Evolutionary conservation across 768 basidiomycete species (phyloP).

Genomic region (Leccinum sublutescens): DNA sequence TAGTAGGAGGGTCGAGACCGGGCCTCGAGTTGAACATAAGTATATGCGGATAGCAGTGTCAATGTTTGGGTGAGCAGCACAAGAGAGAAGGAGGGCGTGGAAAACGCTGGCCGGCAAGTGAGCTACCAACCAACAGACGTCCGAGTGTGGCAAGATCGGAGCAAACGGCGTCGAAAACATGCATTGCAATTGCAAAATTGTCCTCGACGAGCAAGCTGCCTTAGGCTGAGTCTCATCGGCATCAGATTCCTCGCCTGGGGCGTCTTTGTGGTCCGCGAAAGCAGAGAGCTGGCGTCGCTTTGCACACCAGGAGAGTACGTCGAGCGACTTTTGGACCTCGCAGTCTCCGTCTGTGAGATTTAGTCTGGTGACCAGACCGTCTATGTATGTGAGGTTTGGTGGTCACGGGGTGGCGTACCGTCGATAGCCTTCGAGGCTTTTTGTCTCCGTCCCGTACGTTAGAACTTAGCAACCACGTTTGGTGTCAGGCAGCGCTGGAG

Average conservation of each 20-base stretch:
- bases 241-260: constrained; percentile 14
- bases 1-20: constrained; percentile 31
- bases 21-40: constrained; percentile 50
- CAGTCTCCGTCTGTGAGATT: constrained; percentile 65
- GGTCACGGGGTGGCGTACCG: too few species aligned
- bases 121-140: constrained; percentile 3
- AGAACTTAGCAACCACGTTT: constrained; percentile 32
- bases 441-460: too few species aligned
- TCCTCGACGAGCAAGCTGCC: too few species aligned
- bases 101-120: constrained; percentile 43
- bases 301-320: constrained; percentile 41
- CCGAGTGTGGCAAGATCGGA: constrained; percentile 10
- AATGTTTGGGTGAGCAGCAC: constrained; percentile 54
- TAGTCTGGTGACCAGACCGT: constrained; percentile 42
- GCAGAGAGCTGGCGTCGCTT: constrained; percentile 31
- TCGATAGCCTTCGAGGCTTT: too few species aligned
- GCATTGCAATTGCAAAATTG: constrained; percentile 32
- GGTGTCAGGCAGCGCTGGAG: constrained; percentile 60
- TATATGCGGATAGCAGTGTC: constrained; percentile 65
- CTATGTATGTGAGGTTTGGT: constrained; percentile 48
- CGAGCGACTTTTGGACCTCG: constrained; percentile 53
- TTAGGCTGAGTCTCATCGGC: too few species aligned
- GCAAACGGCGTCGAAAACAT: constrained; percentile 64
- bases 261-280: constrained; percentile 2
- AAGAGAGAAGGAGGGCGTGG: constrained; percentile 56